A percentile compares a stretch with the other conserved stretches of the same genome.
phyloP scores from a whole-genome alignment of 176 grass and related monocot species.

The Saccharum spontaneum region DNA sequence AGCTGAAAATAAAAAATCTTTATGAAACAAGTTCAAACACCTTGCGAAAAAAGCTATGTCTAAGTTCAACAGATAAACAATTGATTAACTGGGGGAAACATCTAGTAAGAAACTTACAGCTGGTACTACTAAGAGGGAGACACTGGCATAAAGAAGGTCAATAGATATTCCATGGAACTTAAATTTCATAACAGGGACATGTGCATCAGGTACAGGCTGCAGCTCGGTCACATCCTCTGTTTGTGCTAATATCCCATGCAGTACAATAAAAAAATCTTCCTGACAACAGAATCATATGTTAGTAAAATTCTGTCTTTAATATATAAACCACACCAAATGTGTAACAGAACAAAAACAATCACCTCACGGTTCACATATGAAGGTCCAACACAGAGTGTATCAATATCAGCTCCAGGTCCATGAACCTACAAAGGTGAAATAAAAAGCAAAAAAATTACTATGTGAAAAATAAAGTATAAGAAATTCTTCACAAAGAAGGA shows the following conservation, averaged over 20 bases:
- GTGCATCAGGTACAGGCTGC: conserved; percentile 90
- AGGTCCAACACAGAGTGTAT: conserved; percentile 94
- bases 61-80: conserved; percentile 1
- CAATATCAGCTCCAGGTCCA: conserved; percentile 92
- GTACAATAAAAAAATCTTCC: conserved; percentile 96
- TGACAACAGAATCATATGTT: conserved; percentile 42
- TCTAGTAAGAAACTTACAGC: conserved; percentile 48
- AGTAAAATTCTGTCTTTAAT: background rate
- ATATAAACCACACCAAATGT: background rate
- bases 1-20: background rate
- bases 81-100: background rate
- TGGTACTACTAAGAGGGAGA: conserved; percentile 86
- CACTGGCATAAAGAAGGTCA: conserved; percentile 97
- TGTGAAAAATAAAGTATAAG: background rate
- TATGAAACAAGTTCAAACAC: background rate
- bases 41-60: background rate
- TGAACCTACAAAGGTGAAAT: conserved; percentile 64
- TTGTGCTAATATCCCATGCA: conserved; percentile 76
- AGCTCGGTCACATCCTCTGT: conserved; percentile 83
- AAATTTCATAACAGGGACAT: conserved; percentile 99
- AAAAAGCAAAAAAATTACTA: background rate
- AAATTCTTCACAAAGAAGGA: background rate
- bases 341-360: conserved; percentile 5
- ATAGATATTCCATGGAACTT: conserved; percentile 97
- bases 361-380: conserved; percentile 99